These are phyloP conservation scores for Pichia sp. DNA, from an alignment of 1,139 yeast genomes.

Conservation along the genomic window DNA sequence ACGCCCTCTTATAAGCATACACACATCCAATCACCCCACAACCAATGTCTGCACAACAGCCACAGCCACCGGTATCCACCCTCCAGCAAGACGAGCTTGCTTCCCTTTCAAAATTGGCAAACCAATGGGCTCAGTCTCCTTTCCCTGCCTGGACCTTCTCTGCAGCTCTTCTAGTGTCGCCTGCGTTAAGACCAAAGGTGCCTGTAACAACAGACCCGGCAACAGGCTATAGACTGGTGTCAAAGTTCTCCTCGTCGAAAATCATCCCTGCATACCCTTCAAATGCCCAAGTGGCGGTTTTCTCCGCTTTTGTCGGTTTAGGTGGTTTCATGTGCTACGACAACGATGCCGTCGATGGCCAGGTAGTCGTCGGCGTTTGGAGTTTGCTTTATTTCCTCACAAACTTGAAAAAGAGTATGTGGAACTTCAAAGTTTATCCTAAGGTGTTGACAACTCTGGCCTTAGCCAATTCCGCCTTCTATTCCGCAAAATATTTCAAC, in stretches of 20 bases:
- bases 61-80: background rate
- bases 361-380: slow-evolving; percentile 92
- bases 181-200: slow-evolving; percentile 36
- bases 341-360: slow-evolving; percentile 78
- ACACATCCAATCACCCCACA: too few relatives aligned
- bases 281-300: slow-evolving; percentile 45
- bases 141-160: slow-evolving; percentile 52
- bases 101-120: background rate
- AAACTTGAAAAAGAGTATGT: slow-evolving; percentile 63
- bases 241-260: background rate
- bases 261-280: slow-evolving; percentile 38
- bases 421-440: slow-evolving; percentile 55
- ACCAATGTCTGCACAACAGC: background rate
- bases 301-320: slow-evolving; percentile 69
- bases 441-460: slow-evolving; percentile 59
- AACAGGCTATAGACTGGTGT: slow-evolving; percentile 45
- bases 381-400: slow-evolving; percentile 71
- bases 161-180: slow-evolving; percentile 43
- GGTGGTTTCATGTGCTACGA: slow-evolving; percentile 85
- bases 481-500: slow-evolving; percentile 47
- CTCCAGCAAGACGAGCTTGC: background rate
- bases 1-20: too few relatives aligned
- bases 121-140: slow-evolving; percentile 39
- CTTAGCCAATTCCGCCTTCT: slow-evolving; percentile 57
- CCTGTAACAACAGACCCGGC: slow-evolving; percentile 37